Base-by-base conservation (phyloP, 306 rosid genomes). In the Rosa persica region DNA sequence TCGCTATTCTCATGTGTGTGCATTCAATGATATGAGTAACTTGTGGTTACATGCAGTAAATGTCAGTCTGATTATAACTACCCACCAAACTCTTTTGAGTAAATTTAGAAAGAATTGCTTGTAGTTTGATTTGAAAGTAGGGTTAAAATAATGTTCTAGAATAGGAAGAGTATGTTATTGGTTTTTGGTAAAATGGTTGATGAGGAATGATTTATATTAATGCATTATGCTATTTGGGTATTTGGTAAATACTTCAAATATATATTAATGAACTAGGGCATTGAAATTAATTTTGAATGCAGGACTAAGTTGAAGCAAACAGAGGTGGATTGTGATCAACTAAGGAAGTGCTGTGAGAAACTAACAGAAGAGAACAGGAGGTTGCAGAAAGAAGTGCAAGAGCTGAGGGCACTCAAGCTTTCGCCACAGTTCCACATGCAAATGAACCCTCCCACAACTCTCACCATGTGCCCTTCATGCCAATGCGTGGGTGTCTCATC, bases 291-390 rank as follows among this genome's bases (percentile, higher is more conserved):
- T 25, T 22, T 60, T 25, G 39, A 1, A 62, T 83, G 83, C 78
- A 95, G 99, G 96, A 95, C 98, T 61, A 95, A 95, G 86, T 70
- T 95, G 90, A 95, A 95, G 96, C 98, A 95, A 19, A 95, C 98
- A 30, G 97, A 91, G 82, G 99, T 95, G 85, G 99, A 95, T 58
- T 93, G 96, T 49, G 98, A 95, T 76, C 88, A 90, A 80, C 86
- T 93, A 74, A 95, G 85, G 87, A 87, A 86, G 68, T 95, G 94
- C 78, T 93, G 91, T 78, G 97, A 95, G 89, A 95, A 85, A 77
- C 85, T 93, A 34, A 91, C 93, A 0, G 95, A 87, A 47, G 99
- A 95, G 83, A 95, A 95, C 81, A 84, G 89, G 84, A 83, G 96
- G 86, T 23, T 91, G 84, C 97, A 91, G 78, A 95, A 93, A 83